Percentiles rank a stretch among this genome's conserved stretches.
These are phyloP conservation scores for Auriscalpium microsporum DNA, from an alignment of 768 basidiomycete genomes.

Conservation along the genomic window DNA sequence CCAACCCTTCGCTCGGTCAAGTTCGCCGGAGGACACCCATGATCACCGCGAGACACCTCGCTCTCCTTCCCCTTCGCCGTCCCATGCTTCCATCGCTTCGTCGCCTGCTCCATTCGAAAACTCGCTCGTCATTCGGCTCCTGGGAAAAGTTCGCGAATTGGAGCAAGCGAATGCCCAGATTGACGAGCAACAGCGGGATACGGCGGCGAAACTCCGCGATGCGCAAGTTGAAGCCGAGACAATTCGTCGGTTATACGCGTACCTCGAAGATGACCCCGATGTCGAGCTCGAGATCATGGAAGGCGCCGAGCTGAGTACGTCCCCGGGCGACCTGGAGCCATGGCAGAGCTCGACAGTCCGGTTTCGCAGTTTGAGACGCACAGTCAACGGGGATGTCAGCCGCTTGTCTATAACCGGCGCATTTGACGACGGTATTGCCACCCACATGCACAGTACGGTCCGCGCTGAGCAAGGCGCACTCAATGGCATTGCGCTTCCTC, in stretches of 20 bases:
- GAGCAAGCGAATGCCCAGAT: constrained; percentile 68
- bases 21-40: neutral
- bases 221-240: constrained; percentile 67
- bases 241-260: constrained; percentile 64
- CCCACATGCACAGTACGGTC: constrained; percentile 22
- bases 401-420: constrained; percentile 4
- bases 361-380: constrained; percentile 39
- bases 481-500: neutral
- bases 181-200: constrained; percentile 53
- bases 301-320: constrained; percentile 24
- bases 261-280: constrained; percentile 45
- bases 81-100: neutral
- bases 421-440: constrained; percentile 17
- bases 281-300: constrained; percentile 40
- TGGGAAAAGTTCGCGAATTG: constrained; percentile 68
- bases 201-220: constrained; percentile 49
- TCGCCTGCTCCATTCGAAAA: constrained; percentile 22
- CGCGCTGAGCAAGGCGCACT: constrained; percentile 7
- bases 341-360: constrained; percentile 29
- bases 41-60: constrained; percentile 19
- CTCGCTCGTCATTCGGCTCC: constrained; percentile 57
- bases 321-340: constrained; percentile 21
- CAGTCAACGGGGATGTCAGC: constrained; percentile 29
- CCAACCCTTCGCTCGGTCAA: neutral
- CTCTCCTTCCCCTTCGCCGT: constrained; percentile 1